Conservation (phyloP, 1,284 basidiomycete species). For the Anthracocystis walkeri region DNA sequence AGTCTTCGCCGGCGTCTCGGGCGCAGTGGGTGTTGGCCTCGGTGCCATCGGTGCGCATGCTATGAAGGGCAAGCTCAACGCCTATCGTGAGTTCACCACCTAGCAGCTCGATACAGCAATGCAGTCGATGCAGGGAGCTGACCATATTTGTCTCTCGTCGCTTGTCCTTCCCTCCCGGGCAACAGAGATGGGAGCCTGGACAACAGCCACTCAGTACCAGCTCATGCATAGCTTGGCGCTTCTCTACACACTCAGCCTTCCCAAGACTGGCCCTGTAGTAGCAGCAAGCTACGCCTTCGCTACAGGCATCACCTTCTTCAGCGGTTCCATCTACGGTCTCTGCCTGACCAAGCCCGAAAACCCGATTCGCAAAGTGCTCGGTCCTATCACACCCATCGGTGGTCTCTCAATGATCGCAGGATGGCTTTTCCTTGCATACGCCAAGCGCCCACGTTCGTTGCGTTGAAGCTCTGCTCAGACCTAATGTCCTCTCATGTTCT, state of each 20-base stretch:
- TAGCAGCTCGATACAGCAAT: neutral
- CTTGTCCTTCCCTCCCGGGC: neutral
- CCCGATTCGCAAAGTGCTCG: constrained; percentile 59
- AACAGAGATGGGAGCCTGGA: constrained; percentile 60
- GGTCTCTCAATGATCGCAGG: constrained; percentile 64
- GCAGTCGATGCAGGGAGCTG: neutral
- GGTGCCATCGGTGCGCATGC: constrained; percentile 66
- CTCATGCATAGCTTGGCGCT: constrained; percentile 65
- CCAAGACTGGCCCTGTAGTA: constrained; percentile 39
- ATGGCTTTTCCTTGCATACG: constrained; percentile 62
- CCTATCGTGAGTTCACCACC: constrained; percentile 49
- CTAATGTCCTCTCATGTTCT: too few relatives aligned
- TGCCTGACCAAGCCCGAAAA: constrained; percentile 60
- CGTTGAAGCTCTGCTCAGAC: constrained; percentile 13
- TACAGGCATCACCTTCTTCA: constrained; percentile 66
- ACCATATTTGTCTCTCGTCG: neutral
- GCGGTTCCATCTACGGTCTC: constrained; percentile 65
- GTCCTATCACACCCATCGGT: constrained; percentile 63
- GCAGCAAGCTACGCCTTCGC: constrained; percentile 58
- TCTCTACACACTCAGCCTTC: constrained; percentile 50
- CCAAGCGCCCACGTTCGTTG: constrained; percentile 45
- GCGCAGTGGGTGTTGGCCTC: constrained; percentile 52
- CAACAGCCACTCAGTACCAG: constrained; percentile 66
- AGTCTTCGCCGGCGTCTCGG: constrained; percentile 55
- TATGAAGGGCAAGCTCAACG: constrained; percentile 59